Conservation (phyloP, 2,329 filamentous ascomycete genomes). For the Pseudonectria foliicola region DNA sequence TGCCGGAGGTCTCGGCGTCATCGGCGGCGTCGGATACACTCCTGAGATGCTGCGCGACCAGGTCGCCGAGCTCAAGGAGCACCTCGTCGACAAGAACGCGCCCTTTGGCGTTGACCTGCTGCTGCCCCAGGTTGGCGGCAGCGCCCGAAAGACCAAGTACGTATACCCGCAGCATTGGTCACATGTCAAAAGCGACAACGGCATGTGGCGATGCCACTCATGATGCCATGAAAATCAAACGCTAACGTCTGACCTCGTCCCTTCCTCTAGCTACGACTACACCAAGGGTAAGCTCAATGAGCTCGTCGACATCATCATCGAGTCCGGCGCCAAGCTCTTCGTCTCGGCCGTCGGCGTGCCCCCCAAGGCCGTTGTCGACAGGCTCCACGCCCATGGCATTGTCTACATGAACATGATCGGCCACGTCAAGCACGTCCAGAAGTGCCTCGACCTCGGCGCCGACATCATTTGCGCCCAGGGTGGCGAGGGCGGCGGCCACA, state of each 20-base stretch:
- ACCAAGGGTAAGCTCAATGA: constrained; percentile 97
- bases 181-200: constrained; percentile 20
- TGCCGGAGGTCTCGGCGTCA: constrained; percentile 91
- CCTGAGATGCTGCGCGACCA: constrained; percentile 96
- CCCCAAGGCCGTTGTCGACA: constrained; percentile 80
- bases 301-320: constrained; percentile 86
- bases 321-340: constrained; percentile 84
- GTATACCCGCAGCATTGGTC: constrained; percentile 16
- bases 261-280: constrained; percentile 81
- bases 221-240: not conserved
- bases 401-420: constrained; percentile 99
- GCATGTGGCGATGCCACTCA: too few species aligned
- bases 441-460: constrained; percentile 84
- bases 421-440: constrained; percentile 97
- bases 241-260: constrained; percentile 7
- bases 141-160: constrained; percentile 86
- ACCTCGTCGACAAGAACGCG: constrained; percentile 80
- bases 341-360: constrained; percentile 95
- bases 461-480: constrained; percentile 99
- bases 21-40: constrained; percentile 92
- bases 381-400: constrained; percentile 78
- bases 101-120: constrained; percentile 93
- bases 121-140: constrained; percentile 89
- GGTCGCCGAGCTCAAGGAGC: constrained; percentile 87
- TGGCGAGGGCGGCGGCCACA: constrained; percentile 95